Evolutionary conservation across 768 basidiomycete species (phyloP).

Genomic region (Phaeotremella skinneri): DNA sequence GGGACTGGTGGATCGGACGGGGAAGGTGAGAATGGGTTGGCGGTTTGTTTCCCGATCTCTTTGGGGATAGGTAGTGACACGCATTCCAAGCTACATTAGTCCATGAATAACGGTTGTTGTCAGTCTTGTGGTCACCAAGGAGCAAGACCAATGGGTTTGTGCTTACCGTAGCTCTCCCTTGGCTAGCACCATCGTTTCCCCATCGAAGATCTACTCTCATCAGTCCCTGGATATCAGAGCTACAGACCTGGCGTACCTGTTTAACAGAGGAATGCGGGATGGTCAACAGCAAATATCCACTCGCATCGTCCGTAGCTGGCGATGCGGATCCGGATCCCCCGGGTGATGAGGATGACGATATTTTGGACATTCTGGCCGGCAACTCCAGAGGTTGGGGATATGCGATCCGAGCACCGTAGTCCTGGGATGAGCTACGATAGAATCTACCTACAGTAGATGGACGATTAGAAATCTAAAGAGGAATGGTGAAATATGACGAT

Average conservation of each 20-base stretch:
- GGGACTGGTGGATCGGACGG: slow-evolving; percentile 42
- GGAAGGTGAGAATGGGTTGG: slow-evolving; percentile 47
- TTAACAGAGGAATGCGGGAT: slow-evolving; percentile 41
- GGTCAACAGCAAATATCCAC: slow-evolving; percentile 47
- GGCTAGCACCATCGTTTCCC: slow-evolving; percentile 36
- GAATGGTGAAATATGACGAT: too few relatives aligned
- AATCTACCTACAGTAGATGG: too few relatives aligned
- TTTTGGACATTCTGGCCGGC: too few relatives aligned
- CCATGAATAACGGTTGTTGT: background rate
- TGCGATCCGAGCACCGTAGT: too few relatives aligned
- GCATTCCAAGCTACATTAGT: slow-evolving; percentile 59
- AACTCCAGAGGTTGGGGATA: too few relatives aligned
- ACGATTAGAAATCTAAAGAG: too few relatives aligned
- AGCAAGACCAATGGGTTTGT: background rate
- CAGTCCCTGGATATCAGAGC: background rate
- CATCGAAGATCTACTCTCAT: slow-evolving; percentile 31
- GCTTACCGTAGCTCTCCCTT: slow-evolving; percentile 41
- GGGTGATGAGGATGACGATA: background rate
- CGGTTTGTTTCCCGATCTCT: slow-evolving; percentile 41
- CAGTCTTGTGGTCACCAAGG: background rate
- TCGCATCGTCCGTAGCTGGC: slow-evolving; percentile 28
- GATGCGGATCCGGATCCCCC: slow-evolving; percentile 18
- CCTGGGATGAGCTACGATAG: too few relatives aligned
- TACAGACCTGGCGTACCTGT: slow-evolving; percentile 33
- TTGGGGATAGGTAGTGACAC: slow-evolving; percentile 56